phyloP scores from a whole-genome alignment of 768 basidiomycete species.

The Termitomyces sp. region DNA sequence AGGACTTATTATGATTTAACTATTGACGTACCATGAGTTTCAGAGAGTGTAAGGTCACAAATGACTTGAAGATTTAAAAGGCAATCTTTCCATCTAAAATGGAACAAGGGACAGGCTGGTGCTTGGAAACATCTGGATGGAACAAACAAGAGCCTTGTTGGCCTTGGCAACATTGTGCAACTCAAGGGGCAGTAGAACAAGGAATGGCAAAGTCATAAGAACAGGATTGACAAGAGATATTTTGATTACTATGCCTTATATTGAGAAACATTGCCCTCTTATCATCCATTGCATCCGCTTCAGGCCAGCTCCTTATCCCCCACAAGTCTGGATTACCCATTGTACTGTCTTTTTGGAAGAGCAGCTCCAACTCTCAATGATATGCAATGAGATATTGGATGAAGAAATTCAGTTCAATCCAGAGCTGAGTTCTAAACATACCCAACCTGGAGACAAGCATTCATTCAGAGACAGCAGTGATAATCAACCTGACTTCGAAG shows the following conservation, averaged over 20 bases:
- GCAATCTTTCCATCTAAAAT: too few relatives aligned
- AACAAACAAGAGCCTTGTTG: too few relatives aligned
- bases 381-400: not conserved
- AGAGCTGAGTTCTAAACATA: not conserved
- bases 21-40: not conserved
- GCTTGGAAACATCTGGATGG: too few relatives aligned
- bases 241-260: not conserved
- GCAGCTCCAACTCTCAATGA: not conserved
- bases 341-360: not conserved
- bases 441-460: not conserved
- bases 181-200: not conserved
- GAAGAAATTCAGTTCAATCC: not conserved
- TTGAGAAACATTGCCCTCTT: not conserved
- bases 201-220: not conserved
- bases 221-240: not conserved
- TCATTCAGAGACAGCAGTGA: not conserved
- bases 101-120: too few relatives aligned
- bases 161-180: not conserved
- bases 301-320: not conserved
- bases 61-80: too few relatives aligned
- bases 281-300: not conserved
- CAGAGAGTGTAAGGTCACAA: too few relatives aligned
- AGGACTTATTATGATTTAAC: too few relatives aligned
- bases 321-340: not conserved
- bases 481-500: not conserved